Evolutionary conservation across 306 rosid genomes (phyloP), one percentile per base, ranked within the genome.

Genomic region (Sphenostylis stenocarpa): DNA sequence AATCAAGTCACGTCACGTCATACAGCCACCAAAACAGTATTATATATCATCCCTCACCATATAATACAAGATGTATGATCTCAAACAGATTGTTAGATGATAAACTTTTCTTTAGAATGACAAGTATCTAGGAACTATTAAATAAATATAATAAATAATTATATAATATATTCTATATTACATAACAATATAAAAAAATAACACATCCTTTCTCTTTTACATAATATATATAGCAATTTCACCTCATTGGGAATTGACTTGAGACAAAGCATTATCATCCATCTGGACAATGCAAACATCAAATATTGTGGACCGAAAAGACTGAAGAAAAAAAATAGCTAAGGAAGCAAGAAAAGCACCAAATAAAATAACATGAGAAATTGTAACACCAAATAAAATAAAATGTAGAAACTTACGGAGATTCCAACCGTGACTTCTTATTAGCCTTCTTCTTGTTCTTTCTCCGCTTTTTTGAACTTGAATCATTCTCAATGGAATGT

Each of bases 371-470:
- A 7, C 12, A 55, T 15, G 31, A 26, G 36, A 74, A 65, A 57
- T n/a, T n/a, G n/a, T n/a, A n/a, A 29, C 41, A 60, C 38, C 17
- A 29, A 6, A 28, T 0, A 58, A 28, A 28, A 29, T 60, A 60
- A 7, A 4, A 55, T 15, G 31, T 36, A 26, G 36, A 74, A 65
- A 57, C 94, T 80, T 85, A 89, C 92, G 4, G 52, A 26, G 83
- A 20, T 44, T 75, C 80, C 55, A 8, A 6, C 24, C 76, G 84
- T 47, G 56, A 1, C 79, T 68, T 85, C 83, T 86, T 89, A 17
- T 76, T 76, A 24, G 90, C 75, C 83, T 70, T 87, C 44, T 61
- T 61, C 68, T 45, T 77, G 78, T 75, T 86, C 83, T 62, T 86
- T 28, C 76, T 77, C 3, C 89, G 70, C 82, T 49, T 89, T 72